A percentile compares a stretch with the other conserved stretches of the same genome.
phyloP scores from a whole-genome alignment of 176 grass and related monocot genomes.

The Oryza officinalis region DNA sequence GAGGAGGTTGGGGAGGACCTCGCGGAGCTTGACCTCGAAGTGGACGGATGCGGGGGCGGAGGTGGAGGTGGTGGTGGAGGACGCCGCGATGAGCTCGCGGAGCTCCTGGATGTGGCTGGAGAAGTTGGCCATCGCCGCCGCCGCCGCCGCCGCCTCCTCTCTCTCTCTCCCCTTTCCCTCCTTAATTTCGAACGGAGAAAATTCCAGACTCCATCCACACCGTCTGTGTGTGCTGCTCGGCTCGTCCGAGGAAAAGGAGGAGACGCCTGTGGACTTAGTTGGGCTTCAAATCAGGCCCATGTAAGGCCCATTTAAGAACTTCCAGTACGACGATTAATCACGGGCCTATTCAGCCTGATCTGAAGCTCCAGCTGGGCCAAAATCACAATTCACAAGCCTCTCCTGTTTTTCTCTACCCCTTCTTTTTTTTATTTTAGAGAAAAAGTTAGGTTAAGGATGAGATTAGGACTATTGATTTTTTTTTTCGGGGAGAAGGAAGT shows the following conservation, averaged over 20 bases:
- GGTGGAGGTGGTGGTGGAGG: conserved; percentile 40
- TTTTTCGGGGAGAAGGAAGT: too few species aligned
- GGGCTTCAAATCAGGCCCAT: neutral
- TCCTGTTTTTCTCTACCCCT: neutral
- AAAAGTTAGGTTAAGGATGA: neutral
- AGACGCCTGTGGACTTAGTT: too few species aligned
- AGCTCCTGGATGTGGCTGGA: conserved; percentile 72
- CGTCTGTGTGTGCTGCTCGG: neutral
- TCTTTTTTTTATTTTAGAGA: neutral
- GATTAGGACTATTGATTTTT: neutral
- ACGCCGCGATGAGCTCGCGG: conserved; percentile 60
- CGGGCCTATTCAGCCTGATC: neutral
- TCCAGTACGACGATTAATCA: neutral
- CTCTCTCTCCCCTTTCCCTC: neutral
- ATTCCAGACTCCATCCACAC: neutral
- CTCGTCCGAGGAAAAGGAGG: too few species aligned
- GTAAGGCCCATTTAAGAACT: neutral
- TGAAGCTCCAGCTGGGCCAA: neutral
- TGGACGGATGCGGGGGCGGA: conserved; percentile 41
- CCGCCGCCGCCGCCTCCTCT: neutral
- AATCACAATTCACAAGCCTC: neutral
- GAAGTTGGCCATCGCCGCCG: conserved; percentile 54
- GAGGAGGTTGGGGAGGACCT: conserved; percentile 81
- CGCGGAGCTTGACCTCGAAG: conserved; percentile 75
- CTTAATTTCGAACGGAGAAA: neutral